Percentiles rank a stretch among this genome's conserved stretches.
Evolutionary conservation across 805 yeast species (phyloP).

Genomic region (Wickerhamomyces ciferrii): DNA sequence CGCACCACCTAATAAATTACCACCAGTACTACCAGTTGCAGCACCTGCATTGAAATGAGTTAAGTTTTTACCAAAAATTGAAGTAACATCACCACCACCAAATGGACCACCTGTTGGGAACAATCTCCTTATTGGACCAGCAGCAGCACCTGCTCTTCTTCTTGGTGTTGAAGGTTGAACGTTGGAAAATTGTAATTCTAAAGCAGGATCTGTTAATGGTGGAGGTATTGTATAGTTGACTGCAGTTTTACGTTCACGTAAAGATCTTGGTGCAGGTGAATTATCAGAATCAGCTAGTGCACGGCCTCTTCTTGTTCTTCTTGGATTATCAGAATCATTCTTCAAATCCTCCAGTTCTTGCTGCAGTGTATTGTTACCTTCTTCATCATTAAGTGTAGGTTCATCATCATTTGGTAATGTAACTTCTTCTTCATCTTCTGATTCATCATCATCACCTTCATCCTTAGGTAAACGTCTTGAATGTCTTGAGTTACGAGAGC

Average conservation of each 20-base stretch:
- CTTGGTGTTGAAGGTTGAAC: constrained; percentile 20
- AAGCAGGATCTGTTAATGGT: constrained; percentile 42
- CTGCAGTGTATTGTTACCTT: constrained; percentile 30
- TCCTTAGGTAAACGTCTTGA: constrained; percentile 14
- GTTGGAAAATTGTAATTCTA: constrained; percentile 20
- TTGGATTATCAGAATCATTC: constrained; percentile 40
- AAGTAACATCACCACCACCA: constrained; percentile 91
- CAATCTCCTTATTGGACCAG: constrained; percentile 57
- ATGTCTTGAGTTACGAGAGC: constrained; percentile 8
- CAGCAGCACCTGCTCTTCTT: constrained; percentile 32
- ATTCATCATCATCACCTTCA: constrained; percentile 12
- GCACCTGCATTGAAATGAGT: constrained; percentile 27
- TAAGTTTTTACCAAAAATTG: constrained; percentile 68
- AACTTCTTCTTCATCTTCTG: constrained; percentile 24
- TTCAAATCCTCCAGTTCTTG: constrained; percentile 65
- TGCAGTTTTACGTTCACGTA: constrained; percentile 65
- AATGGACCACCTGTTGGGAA: constrained; percentile 97
- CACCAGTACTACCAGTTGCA: constrained; percentile 2
- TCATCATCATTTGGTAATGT: constrained; percentile 10
- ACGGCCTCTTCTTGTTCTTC: background rate
- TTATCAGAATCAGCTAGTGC: constrained; percentile 15
- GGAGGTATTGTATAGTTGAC: constrained; percentile 84
- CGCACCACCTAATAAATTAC: constrained; percentile 19
- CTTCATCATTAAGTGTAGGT: constrained; percentile 18
- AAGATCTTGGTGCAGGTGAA: constrained; percentile 40